A percentile compares a stretch with the other conserved stretches of the same genome.
Evolutionary conservation across 2,329 filamentous ascomycete species (phyloP).

Genomic region (Didymella arachidicola): DNA sequence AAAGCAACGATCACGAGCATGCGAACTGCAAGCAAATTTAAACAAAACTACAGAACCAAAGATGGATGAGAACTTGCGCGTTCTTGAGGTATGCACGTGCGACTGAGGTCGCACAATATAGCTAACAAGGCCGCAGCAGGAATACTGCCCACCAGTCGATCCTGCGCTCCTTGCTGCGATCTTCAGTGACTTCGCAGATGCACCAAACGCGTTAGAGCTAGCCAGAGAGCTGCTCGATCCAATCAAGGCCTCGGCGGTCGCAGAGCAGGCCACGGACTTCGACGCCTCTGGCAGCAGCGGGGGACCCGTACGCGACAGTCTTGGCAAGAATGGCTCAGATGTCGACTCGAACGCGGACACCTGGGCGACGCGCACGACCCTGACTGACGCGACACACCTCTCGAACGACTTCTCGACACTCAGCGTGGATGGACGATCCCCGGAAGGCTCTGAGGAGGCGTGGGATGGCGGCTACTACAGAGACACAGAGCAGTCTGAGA

Average conservation of each 20-base stretch:
- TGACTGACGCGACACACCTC: slow-evolving; percentile 60
- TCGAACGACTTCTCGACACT: slow-evolving; percentile 56
- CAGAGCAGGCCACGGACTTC: slow-evolving; percentile 77
- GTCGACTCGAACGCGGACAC: slow-evolving; percentile 49
- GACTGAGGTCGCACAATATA: slow-evolving; percentile 15
- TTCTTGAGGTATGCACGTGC: slow-evolving; percentile 40
- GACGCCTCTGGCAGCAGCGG: slow-evolving; percentile 76
- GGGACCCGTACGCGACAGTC: slow-evolving; percentile 28
- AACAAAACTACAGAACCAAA: slow-evolving; percentile 38
- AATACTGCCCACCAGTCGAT: slow-evolving; percentile 78
- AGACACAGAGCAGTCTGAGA: slow-evolving; percentile 56
- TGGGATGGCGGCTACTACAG: slow-evolving; percentile 43
- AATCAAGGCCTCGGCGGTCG: slow-evolving; percentile 68
- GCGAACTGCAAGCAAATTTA: slow-evolving; percentile 33
- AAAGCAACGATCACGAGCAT: slow-evolving; percentile 32
- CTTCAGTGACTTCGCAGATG: slow-evolving; percentile 74
- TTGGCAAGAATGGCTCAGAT: slow-evolving; percentile 32
- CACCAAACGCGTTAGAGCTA: slow-evolving; percentile 58
- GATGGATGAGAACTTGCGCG: slow-evolving; percentile 48
- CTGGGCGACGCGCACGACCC: slow-evolving; percentile 53
- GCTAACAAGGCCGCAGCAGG: slow-evolving; percentile 60
- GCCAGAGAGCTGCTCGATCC: slow-evolving; percentile 69
- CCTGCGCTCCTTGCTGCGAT: slow-evolving; percentile 80
- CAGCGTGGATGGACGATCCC: slow-evolving; percentile 34
- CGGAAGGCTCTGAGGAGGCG: slow-evolving; percentile 33